Evolutionary conservation across 768 basidiomycete species (phyloP).

Genomic region (Leccinum truebloodii): DNA sequence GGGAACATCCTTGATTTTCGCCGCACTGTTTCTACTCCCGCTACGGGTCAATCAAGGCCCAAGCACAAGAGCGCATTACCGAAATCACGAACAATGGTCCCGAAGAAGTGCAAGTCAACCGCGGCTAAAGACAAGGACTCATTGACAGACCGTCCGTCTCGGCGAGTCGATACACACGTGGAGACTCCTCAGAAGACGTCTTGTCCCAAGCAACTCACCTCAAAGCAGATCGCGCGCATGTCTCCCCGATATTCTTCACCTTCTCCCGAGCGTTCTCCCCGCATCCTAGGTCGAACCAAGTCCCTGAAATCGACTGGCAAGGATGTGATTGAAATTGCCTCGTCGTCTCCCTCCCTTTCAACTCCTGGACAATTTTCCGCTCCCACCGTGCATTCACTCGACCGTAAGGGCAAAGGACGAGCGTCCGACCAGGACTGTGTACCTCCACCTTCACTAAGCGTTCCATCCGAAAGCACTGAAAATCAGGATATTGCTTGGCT

Average conservation of each 20-base stretch:
- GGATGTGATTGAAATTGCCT: slow-evolving; percentile 36
- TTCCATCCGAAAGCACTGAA: slow-evolving; percentile 3
- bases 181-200: slow-evolving; percentile 51
- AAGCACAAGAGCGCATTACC: slow-evolving; percentile 42
- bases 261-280: slow-evolving; percentile 16
- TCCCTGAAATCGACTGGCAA: slow-evolving; percentile 27
- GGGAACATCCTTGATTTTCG: slow-evolving; percentile 50
- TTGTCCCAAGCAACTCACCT: slow-evolving; percentile 7
- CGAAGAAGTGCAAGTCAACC: no score
- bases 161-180: slow-evolving; percentile 48
- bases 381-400: neutral
- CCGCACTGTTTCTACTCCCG: slow-evolving; percentile 53
- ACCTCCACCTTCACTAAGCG: neutral
- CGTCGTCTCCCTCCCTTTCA: slow-evolving; percentile 29
- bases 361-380: slow-evolving; percentile 9
- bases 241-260: slow-evolving; percentile 12
- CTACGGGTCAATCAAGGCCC: slow-evolving; percentile 30
- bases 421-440: slow-evolving; percentile 1
- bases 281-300: neutral
- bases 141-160: slow-evolving; percentile 39
- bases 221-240: slow-evolving; percentile 3
- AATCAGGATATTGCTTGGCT: slow-evolving; percentile 63
- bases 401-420: slow-evolving; percentile 17
- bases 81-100: slow-evolving; percentile 43
- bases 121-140: no score